Base-by-base conservation (phyloP, 2,329 filamentous ascomycete species). In the Fusarium papillatum region DNA sequence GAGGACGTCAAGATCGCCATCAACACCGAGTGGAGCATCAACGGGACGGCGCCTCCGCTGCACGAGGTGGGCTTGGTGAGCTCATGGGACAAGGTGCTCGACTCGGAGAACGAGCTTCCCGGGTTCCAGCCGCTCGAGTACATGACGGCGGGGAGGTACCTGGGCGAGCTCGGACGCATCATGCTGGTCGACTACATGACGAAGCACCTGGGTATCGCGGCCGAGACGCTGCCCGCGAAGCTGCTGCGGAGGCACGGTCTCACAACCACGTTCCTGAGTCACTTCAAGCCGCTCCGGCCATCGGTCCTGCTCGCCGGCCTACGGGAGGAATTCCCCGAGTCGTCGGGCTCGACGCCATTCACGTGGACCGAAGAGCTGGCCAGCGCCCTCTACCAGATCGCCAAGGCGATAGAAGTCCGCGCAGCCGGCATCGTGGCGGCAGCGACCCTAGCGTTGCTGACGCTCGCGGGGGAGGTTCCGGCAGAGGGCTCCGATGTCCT, bases 1-100 rank as follows among this genome's bases (percentile, higher is more conserved):
- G 84, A 87, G 16, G 87, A 93, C 9, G 85, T 90, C n/a, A 92
- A 91, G 76, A 92, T 95, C 17, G 90, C 95, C 7, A 91, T 96
- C 74, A 96, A 96, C 80, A 96, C 95, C 0, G 95, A 97, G 83
- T 96, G 94, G 93, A 94, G 93, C 64, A 95, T 97, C 78, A 93
- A 92, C 31, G 94, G 94, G 9, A 91, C 94, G 3, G 92, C 91
- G n/a, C 86, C 88, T 9, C 93, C 94, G 1, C 85, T 96, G 66
- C 86, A 88, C 29, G 88, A 92, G 29, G 84, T 92, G 24, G 86
- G 87, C 1, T 87, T 96, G 60, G 90, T 95, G 64, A 95, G 90
- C 13, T 85, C 85, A 41, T 96, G 94, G 94, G 95, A 97, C 79
- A 84, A 86, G 13, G 84, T 88, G 70, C 87, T 97, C 8, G 94